Evolutionary conservation across 306 rosid genomes (phyloP).

Genomic region (Castanea mollissima): DNA sequence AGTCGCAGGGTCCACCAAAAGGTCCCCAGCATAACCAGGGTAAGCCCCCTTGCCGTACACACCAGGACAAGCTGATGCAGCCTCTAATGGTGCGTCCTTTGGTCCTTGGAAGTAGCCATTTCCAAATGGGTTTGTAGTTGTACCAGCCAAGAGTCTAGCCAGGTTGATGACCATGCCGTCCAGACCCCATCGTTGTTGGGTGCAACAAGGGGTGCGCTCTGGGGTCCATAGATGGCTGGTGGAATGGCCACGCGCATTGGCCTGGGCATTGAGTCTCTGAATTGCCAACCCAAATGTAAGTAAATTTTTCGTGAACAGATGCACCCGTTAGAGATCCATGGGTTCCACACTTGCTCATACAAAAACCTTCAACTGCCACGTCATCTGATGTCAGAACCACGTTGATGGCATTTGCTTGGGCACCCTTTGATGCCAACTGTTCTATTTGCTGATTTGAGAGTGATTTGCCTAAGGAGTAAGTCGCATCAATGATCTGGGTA

Average conservation of each 20-base stretch:
- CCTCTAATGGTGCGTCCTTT: no score
- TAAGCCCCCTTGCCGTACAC: slow-evolving; percentile 56
- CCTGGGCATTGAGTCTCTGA: slow-evolving; percentile 65
- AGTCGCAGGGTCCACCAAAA: slow-evolving; percentile 38
- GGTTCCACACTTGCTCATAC: slow-evolving; percentile 51
- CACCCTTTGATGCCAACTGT: slow-evolving; percentile 42
- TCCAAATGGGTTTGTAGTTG: slow-evolving; percentile 44
- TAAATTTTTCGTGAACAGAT: slow-evolving; percentile 10
- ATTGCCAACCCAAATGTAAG: slow-evolving; percentile 68
- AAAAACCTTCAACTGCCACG: slow-evolving; percentile 53
- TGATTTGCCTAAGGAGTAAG: slow-evolving; percentile 48
- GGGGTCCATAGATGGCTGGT: slow-evolving; percentile 61
- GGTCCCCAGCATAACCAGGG: slow-evolving; percentile 53
- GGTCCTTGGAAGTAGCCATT: no score
- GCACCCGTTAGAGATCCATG: slow-evolving; percentile 33
- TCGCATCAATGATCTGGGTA: no score
- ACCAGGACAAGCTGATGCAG: slow-evolving; percentile 52
- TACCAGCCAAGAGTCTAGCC: slow-evolving; percentile 55
- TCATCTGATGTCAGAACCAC: slow-evolving; percentile 54
- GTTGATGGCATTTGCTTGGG: slow-evolving; percentile 33
- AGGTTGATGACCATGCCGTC: slow-evolving; percentile 61
- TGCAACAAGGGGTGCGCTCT: slow-evolving; percentile 45
- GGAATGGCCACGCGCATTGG: slow-evolving; percentile 71
- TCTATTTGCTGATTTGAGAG: slow-evolving; percentile 35
- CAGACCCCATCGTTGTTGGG: slow-evolving; percentile 70